A percentile compares a stretch with the other conserved stretches of the same genome.
These are phyloP conservation scores for Epichloe baconii DNA, from an alignment of 2,329 filamentous ascomycete species.

Conservation along the genomic window DNA sequence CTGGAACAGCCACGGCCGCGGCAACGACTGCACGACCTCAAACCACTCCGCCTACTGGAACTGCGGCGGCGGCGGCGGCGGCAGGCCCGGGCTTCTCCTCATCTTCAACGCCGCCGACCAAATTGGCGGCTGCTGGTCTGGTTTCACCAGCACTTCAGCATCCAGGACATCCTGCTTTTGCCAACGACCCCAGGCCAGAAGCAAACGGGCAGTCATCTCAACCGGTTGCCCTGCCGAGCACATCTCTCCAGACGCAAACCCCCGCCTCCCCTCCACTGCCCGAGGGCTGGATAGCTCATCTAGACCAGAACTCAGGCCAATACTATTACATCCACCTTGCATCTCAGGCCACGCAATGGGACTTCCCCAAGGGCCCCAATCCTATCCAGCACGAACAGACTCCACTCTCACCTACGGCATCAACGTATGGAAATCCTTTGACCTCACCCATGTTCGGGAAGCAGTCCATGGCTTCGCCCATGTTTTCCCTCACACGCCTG, in stretches of 20 bases:
- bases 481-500: constrained; percentile 69
- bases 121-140: constrained; percentile 16
- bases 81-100: not conserved
- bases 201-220: constrained; percentile 36
- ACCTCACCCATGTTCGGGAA: constrained; percentile 53
- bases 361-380: constrained; percentile 92
- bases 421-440: constrained; percentile 62
- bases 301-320: constrained; percentile 90
- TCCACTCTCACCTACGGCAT: constrained; percentile 71
- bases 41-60: constrained; percentile 1
- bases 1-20: constrained; percentile 8
- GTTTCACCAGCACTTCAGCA: constrained; percentile 40
- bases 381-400: constrained; percentile 71
- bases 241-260: constrained; percentile 31
- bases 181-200: constrained; percentile 58
- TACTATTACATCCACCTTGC: constrained; percentile 98
- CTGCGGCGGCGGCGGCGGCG: not conserved
- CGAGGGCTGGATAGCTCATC: constrained; percentile 95
- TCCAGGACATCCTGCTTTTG: constrained; percentile 75
- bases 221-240: constrained; percentile 26
- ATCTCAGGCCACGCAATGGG: constrained; percentile 94
- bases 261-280: constrained; percentile 82
- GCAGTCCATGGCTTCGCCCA: constrained; percentile 55
- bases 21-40: constrained; percentile 8
- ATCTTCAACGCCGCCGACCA: constrained; percentile 1